Evolutionary conservation across 345 rosid species (phyloP), one percentile per base, ranked within the genome.

Genomic region (Erysimum cheiranthoides): DNA sequence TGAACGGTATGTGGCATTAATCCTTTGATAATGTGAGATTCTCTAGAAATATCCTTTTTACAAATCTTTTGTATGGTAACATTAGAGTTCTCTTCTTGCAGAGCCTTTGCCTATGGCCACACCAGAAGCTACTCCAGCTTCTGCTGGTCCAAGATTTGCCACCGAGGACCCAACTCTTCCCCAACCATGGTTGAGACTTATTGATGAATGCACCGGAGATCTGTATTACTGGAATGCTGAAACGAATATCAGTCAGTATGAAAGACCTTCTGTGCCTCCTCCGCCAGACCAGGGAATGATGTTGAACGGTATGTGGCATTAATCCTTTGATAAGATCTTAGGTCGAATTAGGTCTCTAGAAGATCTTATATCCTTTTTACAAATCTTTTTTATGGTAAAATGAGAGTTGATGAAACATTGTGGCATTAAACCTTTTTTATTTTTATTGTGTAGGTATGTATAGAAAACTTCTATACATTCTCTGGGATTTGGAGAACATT

Each of bases 191-290:
- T 82, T 80, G 78, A 97, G 97, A 32, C 73, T 95, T 80, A 90
- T 95, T 56, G 99, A 95, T 79, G 97, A 97, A 40, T 88, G 86
- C 82, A 89, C 90, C 1, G 94, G 93, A 32, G 40, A 83, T 61
- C 38, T 88, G n/a, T 94, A 94, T 74, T 94, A 86, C 65, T 94
- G 98, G 99, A 90, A 95, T 80, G 97, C 97, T 16, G 99, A 92
- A 75, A 92, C 93, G 2, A 95, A 90, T 42, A 67, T 90, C 66
- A 95, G 97, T 27, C 97, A 92, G 78, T 95, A 92, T 69, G 99
- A 95, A 78, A 90, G 85, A 78, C 99, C 99, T n/a, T 75, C 87
- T 25, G 60, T 77, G 14, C 58, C 79, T 49, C 81, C 87, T 63
- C 90, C 93, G 10, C 91, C 88, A 4, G 25, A 21, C 25, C 25